Evolutionary conservation across 208 protist species (phyloP).

Genomic region (Spongospora subterranea): DNA sequence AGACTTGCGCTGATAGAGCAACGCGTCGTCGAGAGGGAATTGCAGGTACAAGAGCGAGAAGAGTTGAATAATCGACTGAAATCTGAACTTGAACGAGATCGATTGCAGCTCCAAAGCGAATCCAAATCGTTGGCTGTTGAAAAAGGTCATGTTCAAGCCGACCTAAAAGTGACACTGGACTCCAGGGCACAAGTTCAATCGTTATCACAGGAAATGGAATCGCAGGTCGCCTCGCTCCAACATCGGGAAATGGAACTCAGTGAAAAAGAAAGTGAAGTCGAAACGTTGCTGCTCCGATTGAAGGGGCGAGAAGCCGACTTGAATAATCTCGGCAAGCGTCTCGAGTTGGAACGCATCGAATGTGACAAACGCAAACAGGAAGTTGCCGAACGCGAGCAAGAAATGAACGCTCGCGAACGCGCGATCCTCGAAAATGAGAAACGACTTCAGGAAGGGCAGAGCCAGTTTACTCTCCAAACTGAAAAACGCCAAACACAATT

Average conservation of each 20-base stretch:
- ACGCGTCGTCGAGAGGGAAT: constrained; percentile 1
- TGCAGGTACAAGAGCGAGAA: constrained; percentile 23
- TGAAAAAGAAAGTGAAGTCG: constrained; percentile 49
- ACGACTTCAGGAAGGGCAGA: background rate
- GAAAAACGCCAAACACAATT: background rate
- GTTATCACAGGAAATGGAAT: background rate
- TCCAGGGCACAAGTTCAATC: background rate
- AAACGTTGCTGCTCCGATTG: constrained; percentile 14
- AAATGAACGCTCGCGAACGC: constrained; percentile 35
- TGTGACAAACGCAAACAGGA: constrained; percentile 34
- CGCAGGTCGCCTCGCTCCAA: constrained; percentile 1
- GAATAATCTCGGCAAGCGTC: background rate
- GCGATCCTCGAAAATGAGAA: background rate
- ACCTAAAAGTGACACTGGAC: background rate
- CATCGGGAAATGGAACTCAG: background rate
- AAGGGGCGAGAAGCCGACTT: constrained; percentile 3
- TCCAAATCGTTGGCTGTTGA: background rate
- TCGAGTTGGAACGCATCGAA: constrained; percentile 32
- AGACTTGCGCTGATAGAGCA: background rate
- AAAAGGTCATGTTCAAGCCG: background rate
- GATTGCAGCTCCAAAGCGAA: background rate
- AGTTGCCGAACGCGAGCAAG: background rate
- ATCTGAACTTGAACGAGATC: background rate
- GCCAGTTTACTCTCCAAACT: background rate
- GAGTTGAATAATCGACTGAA: background rate